Evolutionary conservation across 176 grass and related monocot species (phyloP), one percentile per base, ranked within the genome.

Genomic region (Carex myosuroides): DNA sequence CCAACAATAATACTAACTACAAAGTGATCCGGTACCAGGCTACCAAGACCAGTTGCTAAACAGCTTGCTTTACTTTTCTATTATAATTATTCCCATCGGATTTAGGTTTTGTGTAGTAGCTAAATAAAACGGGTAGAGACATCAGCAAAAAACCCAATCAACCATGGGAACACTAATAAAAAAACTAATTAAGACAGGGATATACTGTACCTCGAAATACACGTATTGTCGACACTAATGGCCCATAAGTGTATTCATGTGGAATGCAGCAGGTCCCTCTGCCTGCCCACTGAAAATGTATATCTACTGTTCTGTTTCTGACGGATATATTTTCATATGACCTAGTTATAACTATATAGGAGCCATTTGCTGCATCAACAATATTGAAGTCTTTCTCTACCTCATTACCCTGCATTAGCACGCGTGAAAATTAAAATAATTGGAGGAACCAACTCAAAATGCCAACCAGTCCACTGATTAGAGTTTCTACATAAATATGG

Each of bases 181-280:
- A 76, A 32, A 76, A 24, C 17, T 42, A 20, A n/a, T 18, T 30
- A 64, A 79, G 6, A 69, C 3, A 24, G 14, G 46, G 70, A 24
- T 50, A 83, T 53, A 46, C 6, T 10, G 11, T 76, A 88, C 86
- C 82, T 88, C 29, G 39, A 14, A 42, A 77, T 52, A 88, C 70
- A 67, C 60, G 82, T 65, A 88, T 88, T 18, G 86, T 58, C 5
- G 86, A 84, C 65, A 88, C 72, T 66, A 88, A 83, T 59, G 86
- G 86, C 74, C 86, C 86, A 65, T 88, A 88, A 33, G 82, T 83
- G 57, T 68, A 41, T 56, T 35, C 62, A 55, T 79, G 41, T 39
- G 86, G 86, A 64, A 88, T 59, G 13, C 80, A 83, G 54, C 82
- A 75, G 55, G 86, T 88, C 63, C 86, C 86, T 83, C 82, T 83